phyloP scores from a whole-genome alignment of 306 rosid genomes.

The Parietaria judaica region DNA sequence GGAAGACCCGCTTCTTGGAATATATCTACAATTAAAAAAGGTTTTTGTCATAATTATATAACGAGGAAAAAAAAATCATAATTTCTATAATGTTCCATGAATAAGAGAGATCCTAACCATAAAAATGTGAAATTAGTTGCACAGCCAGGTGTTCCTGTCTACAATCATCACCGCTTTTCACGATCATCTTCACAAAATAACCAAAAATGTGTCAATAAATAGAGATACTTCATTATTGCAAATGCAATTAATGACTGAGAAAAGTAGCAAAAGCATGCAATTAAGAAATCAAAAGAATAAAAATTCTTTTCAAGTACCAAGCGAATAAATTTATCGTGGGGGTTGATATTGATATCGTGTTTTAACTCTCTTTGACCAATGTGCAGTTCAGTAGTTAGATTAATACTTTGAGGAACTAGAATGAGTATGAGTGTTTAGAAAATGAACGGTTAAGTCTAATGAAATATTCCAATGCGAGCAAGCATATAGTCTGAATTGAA shows the following conservation, averaged over 20 bases:
- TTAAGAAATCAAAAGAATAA: too few relatives aligned
- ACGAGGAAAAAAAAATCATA: too few relatives aligned
- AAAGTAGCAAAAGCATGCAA: too few relatives aligned
- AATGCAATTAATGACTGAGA: too few relatives aligned
- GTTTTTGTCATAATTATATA: too few relatives aligned
- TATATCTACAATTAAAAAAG: slow-evolving; percentile 62
- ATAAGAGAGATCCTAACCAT: slow-evolving; percentile 46
- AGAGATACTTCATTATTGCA: not conserved
- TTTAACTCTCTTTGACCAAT: not conserved
- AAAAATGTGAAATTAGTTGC: slow-evolving; percentile 96
- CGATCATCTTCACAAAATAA: slow-evolving; percentile 58
- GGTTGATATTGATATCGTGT: not conserved
- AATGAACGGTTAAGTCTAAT: not conserved
- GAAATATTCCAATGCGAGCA: not conserved
- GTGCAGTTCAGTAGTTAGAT: not conserved
- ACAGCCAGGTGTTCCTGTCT: slow-evolving; percentile 99
- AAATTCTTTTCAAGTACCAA: not conserved
- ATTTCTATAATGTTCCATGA: not conserved
- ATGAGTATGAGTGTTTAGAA: not conserved
- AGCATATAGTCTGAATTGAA: not conserved
- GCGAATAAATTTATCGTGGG: not conserved
- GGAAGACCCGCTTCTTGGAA: slow-evolving; percentile 99
- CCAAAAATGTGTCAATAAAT: slow-evolving; percentile 9
- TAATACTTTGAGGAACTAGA: not conserved
- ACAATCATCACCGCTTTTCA: slow-evolving; percentile 99